phyloP scores from a whole-genome alignment of 163 green algal genomes.

The Scenedesmus sp. region DNA sequence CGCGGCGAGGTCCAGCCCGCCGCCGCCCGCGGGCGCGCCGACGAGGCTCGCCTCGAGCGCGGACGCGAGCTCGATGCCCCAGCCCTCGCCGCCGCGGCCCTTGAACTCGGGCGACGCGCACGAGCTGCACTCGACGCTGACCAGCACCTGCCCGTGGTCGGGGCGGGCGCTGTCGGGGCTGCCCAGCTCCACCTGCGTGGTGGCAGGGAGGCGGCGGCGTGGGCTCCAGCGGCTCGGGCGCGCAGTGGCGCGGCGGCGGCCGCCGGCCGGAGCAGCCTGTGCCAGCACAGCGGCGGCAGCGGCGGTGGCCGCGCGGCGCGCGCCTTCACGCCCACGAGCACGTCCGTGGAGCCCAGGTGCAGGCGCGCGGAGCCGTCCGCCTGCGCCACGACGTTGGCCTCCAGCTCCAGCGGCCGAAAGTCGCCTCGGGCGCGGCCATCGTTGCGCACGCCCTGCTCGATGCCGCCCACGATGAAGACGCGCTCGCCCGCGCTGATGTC shows the following conservation, averaged over 20 bases:
- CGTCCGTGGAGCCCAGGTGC: constrained; percentile 71
- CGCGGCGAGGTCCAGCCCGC: constrained; percentile 53
- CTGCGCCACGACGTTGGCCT: constrained; percentile 70
- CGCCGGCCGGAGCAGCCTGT: background rate
- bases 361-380: constrained; percentile 75
- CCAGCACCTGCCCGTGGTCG: constrained; percentile 61
- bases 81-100: constrained; percentile 75
- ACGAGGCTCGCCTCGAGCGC: constrained; percentile 67
- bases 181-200: constrained; percentile 61
- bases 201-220: background rate
- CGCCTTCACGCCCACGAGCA: constrained; percentile 80
- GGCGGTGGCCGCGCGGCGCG: background rate
- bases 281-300: no score
- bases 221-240: background rate
- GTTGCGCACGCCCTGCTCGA: constrained; percentile 62
- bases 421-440: constrained; percentile 68
- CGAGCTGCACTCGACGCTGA: constrained; percentile 82
- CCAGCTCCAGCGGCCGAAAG: constrained; percentile 64
- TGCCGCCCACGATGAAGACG: constrained; percentile 63
- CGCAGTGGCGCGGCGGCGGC: background rate
- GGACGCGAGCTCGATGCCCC: constrained; percentile 63
- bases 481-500: constrained; percentile 52
- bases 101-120: constrained; percentile 79
- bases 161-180: constrained; percentile 41
- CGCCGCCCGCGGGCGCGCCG: constrained; percentile 1